These are phyloP conservation scores for Ganoderma lingzhi DNA, from an alignment of 1,284 basidiomycete species.

Conservation along the genomic window DNA sequence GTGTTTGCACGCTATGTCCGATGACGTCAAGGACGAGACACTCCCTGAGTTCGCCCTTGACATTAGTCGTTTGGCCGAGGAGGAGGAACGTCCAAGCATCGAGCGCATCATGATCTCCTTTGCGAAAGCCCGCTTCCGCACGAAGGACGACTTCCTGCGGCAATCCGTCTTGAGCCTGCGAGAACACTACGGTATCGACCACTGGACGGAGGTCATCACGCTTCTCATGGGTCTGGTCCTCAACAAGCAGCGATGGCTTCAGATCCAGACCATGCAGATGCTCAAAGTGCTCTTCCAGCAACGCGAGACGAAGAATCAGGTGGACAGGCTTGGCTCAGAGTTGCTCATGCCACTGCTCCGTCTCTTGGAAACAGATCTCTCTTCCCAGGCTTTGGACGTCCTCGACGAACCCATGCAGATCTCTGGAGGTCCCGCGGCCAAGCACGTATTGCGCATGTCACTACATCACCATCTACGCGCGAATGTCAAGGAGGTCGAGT, in stretches of 20 bases:
- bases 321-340: constrained; percentile 84
- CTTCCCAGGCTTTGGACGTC: constrained; percentile 88
- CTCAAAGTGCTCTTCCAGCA: constrained; percentile 91
- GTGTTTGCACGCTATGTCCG: constrained; percentile 85
- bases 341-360: constrained; percentile 91
- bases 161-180: constrained; percentile 88
- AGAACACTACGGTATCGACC: constrained; percentile 78
- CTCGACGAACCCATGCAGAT: constrained; percentile 89
- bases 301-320: constrained; percentile 78
- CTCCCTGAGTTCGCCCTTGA: constrained; percentile 81
- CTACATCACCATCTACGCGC: constrained; percentile 64
- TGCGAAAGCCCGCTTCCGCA: constrained; percentile 87
- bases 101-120: constrained; percentile 90
- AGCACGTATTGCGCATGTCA: constrained; percentile 89
- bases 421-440: constrained; percentile 78
- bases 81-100: constrained; percentile 79
- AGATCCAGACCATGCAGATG: constrained; percentile 85
- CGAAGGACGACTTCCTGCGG: constrained; percentile 92
- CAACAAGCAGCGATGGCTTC: constrained; percentile 86
- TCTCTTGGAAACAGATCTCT: constrained; percentile 86
- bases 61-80: constrained; percentile 77
- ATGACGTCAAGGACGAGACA: constrained; percentile 65
- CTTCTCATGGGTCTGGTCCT: constrained; percentile 88
- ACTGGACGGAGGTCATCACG: constrained; percentile 82
- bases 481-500: constrained; percentile 53